Conservation (phyloP, 1,284 basidiomycete species). For the Trichosporon coremiiforme region DNA sequence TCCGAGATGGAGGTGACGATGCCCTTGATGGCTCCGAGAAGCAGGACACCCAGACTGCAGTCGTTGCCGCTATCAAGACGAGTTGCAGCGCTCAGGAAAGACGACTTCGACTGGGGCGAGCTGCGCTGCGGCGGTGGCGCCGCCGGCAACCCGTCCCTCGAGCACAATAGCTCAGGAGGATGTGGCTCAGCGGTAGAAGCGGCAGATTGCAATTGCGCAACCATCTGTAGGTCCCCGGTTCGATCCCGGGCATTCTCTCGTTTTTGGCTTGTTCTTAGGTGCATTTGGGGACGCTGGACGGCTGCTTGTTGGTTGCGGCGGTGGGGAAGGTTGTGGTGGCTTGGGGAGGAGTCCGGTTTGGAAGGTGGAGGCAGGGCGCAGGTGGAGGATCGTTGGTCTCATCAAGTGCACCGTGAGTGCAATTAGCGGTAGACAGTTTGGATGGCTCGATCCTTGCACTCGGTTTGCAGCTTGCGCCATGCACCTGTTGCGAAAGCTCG, state of each 20-base stretch:
- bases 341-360: not conserved
- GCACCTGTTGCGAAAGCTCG: no score
- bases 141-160: not conserved
- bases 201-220: constrained; percentile 7
- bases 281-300: not conserved
- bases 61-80: no score
- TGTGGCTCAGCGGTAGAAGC: constrained; percentile 14
- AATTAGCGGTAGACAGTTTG: no score
- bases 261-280: not conserved
- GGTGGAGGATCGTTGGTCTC: not conserved
- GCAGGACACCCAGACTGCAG: no score
- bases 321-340: not conserved
- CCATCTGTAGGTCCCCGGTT: constrained; percentile 13
- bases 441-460: no score
- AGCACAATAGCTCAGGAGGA: constrained; percentile 4
- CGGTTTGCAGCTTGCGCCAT: no score
- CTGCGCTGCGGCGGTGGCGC: not conserved
- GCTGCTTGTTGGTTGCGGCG: not conserved
- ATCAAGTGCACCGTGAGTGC: no score
- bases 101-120: not conserved
- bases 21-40: no score
- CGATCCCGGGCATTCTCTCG: constrained; percentile 12
- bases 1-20: no score
- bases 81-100: no score
- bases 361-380: not conserved